A percentile compares a stretch with the other conserved stretches of the same genome.
Conservation (phyloP, 148 eudicot species). For the Heliamphora exappendiculata region DNA sequence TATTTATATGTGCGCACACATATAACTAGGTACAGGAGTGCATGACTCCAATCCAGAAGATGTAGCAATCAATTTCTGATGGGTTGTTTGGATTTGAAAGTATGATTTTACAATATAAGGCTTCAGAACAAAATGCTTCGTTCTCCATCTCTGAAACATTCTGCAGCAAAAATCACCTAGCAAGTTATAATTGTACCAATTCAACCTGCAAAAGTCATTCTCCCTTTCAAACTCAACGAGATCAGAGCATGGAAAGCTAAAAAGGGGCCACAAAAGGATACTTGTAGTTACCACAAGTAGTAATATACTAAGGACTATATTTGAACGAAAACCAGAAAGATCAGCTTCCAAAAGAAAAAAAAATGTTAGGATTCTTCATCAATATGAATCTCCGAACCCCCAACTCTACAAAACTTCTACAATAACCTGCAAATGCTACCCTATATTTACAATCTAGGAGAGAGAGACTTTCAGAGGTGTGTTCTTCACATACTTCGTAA, state of each 20-base stretch:
- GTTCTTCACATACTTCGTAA: not conserved
- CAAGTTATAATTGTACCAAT: not conserved
- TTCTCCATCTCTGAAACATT: no score
- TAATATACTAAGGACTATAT: not conserved
- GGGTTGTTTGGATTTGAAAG: no score
- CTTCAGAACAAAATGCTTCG: no score
- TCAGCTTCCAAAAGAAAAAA: not conserved
- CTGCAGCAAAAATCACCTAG: not conserved
- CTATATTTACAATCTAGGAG: not conserved
- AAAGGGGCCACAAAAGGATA: not conserved
- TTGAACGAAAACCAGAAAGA: not conserved
- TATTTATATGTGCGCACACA: no score
- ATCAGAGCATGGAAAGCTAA: no score
- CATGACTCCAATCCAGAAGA: no score
- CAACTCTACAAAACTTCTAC: not conserved
- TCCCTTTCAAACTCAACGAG: no score
- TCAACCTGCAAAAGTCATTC: no score
- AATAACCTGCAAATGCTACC: not conserved
- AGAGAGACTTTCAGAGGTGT: not conserved
- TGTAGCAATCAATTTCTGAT: no score
- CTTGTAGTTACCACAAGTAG: not conserved
- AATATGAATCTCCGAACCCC: conserved; percentile 7
- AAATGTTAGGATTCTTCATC: conserved; percentile 8
- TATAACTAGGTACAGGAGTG: no score
- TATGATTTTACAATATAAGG: no score